These are phyloP conservation scores for Alternaria metachromatica DNA, from an alignment of 2,329 filamentous ascomycete species.

Conservation along the genomic window DNA sequence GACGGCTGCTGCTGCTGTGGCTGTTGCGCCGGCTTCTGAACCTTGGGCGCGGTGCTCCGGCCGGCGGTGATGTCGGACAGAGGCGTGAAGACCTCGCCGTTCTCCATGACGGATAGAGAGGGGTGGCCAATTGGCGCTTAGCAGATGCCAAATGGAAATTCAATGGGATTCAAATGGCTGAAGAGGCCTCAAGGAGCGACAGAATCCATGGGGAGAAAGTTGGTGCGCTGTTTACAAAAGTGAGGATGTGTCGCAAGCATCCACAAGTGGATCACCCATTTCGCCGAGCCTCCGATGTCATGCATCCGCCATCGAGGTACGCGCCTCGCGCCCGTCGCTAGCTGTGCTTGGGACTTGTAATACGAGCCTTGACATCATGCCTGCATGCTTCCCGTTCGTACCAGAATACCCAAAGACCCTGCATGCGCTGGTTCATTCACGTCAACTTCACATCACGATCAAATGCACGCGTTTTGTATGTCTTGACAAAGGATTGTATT, in stretches of 20 bases:
- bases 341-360: neutral
- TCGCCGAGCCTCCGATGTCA: constrained; percentile 29
- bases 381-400: neutral
- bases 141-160: neutral
- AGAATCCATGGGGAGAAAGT: constrained; percentile 25
- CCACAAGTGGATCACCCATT: constrained; percentile 23
- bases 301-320: constrained; percentile 26
- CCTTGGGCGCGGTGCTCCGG: constrained; percentile 40
- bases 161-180: constrained; percentile 1
- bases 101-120: constrained; percentile 40
- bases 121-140: neutral
- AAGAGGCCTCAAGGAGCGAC: constrained; percentile 24
- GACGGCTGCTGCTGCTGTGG: constrained; percentile 29
- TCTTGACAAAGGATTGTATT: constrained; percentile 42
- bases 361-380: neutral
- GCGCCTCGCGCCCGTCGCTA: neutral
- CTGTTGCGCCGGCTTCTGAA: constrained; percentile 15
- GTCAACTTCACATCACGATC: neutral
- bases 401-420: neutral
- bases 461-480: neutral
- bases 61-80: constrained; percentile 48
- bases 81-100: constrained; percentile 46
- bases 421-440: neutral
- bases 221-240: constrained; percentile 15
- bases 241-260: constrained; percentile 13